These are phyloP conservation scores for Ephemerocybe angulata DNA, from an alignment of 768 basidiomycete genomes.

Conservation along the genomic window DNA sequence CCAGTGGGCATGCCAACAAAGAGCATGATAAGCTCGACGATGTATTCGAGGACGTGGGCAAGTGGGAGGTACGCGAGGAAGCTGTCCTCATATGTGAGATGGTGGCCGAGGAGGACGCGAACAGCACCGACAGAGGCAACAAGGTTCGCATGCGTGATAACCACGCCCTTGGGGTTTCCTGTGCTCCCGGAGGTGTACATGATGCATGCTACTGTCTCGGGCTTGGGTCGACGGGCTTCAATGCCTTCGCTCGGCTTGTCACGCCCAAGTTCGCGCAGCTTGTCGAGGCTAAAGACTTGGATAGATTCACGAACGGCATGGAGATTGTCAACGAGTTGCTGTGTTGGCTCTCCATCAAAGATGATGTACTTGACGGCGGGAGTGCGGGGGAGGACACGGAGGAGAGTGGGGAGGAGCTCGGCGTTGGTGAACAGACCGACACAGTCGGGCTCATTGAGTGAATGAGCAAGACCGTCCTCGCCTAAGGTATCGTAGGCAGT, in stretches of 20 bases:
- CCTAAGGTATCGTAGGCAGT: constrained; percentile 98
- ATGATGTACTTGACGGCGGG: constrained; percentile 77
- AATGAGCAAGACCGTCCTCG: constrained; percentile 81
- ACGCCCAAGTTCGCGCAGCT: constrained; percentile 68
- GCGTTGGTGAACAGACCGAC: constrained; percentile 89
- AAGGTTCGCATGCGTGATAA: constrained; percentile 84
- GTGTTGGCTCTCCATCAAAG: constrained; percentile 72
- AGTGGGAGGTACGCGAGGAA: constrained; percentile 92
- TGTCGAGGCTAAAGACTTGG: constrained; percentile 60
- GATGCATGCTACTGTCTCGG: constrained; percentile 46
- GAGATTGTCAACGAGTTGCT: constrained; percentile 57
- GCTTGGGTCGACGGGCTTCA: constrained; percentile 42
- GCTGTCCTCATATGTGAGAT: constrained; percentile 54
- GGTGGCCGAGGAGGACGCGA: constrained; percentile 63
- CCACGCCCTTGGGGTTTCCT: constrained; percentile 91
- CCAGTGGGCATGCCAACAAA: constrained; percentile 79
- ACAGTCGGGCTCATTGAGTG: constrained; percentile 80
- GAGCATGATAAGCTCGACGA: constrained; percentile 79
- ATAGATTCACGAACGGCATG: constrained; percentile 52
- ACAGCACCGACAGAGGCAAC: constrained; percentile 86
- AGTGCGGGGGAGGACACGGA: constrained; percentile 66
- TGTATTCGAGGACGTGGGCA: constrained; percentile 93
- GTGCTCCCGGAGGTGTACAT: constrained; percentile 86
- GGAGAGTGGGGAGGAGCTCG: constrained; percentile 77
- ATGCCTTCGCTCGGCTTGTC: constrained; percentile 48